Base-by-base conservation (phyloP, 805 yeast genomes). In the Kuraishia piskuri region DNA sequence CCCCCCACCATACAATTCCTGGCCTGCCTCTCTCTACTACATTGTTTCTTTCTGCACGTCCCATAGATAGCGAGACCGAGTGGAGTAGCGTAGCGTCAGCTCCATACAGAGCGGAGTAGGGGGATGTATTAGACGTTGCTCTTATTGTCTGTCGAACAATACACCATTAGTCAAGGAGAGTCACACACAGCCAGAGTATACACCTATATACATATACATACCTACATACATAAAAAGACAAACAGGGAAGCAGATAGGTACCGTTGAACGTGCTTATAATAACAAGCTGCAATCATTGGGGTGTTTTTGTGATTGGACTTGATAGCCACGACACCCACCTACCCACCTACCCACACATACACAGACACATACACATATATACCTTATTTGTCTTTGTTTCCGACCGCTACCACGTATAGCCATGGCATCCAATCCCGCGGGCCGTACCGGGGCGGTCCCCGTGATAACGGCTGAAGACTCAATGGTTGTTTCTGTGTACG, bases 401-500 rank as follows among this genome's bases (percentile, higher is more conserved):
- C 40, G 40, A 31, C 14, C 40, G 40, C 17, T 31, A 31, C 14
- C 40, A 31, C 40, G n/a, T n/a, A 31, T 12, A 12, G 40, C 40
- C 40, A 31, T 31, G 40, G 40, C 40, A 12, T 31, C 17, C 40
- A 31, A 31, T 31, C n/a, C n/a, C n/a, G 17, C 14, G 40, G 17
- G 40, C 40, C 40, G 17, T 31, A n/a, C 40, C n/a, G 40, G 40
- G 40, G 17, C 40, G 40, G 40, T 31, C 40, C 40, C 40, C 40
- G 40, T 31, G 40, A 45, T 17, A 19, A 25, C 21, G 51, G 54
- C 54, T 7, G 53, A 59, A 17, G 55, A 58, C 7, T 61, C 73
- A 0, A 58, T 70, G 8, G 68, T 75, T 20, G 65, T 66, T 1
- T 68, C 72, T 20, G 61, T 75, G 24, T 68, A 66, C 51, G 52